These are phyloP conservation scores for Scenedesmus sp. DNA, from an alignment of 163 green algal species.

Conservation along the genomic window DNA sequence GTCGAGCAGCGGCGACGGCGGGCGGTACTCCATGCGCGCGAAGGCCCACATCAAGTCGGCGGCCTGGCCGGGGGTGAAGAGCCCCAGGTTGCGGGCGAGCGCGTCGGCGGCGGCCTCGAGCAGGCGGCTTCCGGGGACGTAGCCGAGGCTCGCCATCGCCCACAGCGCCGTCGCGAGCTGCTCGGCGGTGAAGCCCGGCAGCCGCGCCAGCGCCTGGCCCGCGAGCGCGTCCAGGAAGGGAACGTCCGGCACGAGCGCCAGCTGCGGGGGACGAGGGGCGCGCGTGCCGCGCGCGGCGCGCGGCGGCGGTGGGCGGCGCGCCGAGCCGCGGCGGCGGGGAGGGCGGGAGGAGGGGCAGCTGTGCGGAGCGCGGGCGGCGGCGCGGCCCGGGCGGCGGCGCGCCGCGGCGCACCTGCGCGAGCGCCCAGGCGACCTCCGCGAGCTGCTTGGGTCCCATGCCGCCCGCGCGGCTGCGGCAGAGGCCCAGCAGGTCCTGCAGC, in stretches of 20 bases:
- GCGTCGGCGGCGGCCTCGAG: slow-evolving; percentile 25
- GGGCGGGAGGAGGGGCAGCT: too few species aligned
- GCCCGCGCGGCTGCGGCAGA: not conserved
- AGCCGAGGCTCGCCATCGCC: slow-evolving; percentile 14
- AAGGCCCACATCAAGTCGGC: slow-evolving; percentile 33
- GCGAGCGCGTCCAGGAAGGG: slow-evolving; percentile 18
- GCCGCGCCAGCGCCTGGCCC: slow-evolving; percentile 12
- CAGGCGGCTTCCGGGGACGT: slow-evolving; percentile 32
- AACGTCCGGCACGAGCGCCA: slow-evolving; percentile 33
- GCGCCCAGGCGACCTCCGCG: slow-evolving; percentile 31
- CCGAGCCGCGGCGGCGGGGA: too few species aligned
- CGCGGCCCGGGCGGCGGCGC: too few species aligned
- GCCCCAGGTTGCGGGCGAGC: not conserved
- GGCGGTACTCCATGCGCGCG: slow-evolving; percentile 39
- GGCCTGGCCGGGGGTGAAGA: not conserved
- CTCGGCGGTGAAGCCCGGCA: slow-evolving; percentile 18
- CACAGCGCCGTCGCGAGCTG: slow-evolving; percentile 19
- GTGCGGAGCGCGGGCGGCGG: too few species aligned
- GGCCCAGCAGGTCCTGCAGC: not conserved
- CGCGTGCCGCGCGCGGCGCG: too few species aligned
- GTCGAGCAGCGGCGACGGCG: slow-evolving; percentile 21
- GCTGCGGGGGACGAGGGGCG: too few species aligned
- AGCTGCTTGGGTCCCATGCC: slow-evolving; percentile 39
- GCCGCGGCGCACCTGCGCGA: slow-evolving; percentile 10
- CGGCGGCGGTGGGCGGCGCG: too few species aligned